Conservation (phyloP, 1,284 basidiomycete genomes). For the Papiliotrema nemorosa region DNA sequence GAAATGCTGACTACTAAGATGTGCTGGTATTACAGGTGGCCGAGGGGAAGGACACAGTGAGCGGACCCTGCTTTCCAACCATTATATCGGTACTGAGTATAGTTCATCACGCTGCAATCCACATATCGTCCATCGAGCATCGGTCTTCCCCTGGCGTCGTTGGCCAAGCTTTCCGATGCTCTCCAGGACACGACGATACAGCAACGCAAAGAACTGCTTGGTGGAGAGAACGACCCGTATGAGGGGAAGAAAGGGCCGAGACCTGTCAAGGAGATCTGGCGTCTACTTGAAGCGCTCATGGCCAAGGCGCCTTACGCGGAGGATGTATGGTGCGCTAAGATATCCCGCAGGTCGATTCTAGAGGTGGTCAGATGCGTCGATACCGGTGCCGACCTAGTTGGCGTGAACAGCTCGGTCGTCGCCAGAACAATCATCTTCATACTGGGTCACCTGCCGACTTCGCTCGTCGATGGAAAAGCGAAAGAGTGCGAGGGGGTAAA, state of each 20-base stretch:
- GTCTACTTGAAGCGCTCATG: slow-evolving; percentile 40
- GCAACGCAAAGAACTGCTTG: slow-evolving; percentile 23
- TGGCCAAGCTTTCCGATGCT: slow-evolving; percentile 19
- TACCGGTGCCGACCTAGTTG: neutral
- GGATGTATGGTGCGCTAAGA: slow-evolving; percentile 19
- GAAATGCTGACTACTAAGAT: slow-evolving; percentile 16
- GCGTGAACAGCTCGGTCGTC: slow-evolving; percentile 2
- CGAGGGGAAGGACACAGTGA: slow-evolving; percentile 37
- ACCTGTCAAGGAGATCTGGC: slow-evolving; percentile 38
- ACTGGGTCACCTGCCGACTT: slow-evolving; percentile 22
- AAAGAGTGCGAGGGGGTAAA: slow-evolving; percentile 14
- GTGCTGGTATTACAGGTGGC: slow-evolving; percentile 39
- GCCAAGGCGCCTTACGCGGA: slow-evolving; percentile 12
- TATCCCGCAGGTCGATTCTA: slow-evolving; percentile 12
- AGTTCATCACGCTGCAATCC: slow-evolving; percentile 41
- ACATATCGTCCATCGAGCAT: slow-evolving; percentile 31
- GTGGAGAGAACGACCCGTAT: neutral
- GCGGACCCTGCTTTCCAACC: neutral
- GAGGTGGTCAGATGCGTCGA: slow-evolving; percentile 18
- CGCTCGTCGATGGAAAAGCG: slow-evolving; percentile 20
- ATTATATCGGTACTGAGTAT: neutral
- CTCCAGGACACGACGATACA: slow-evolving; percentile 23
- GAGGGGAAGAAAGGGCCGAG: slow-evolving; percentile 9
- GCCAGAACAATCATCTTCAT: slow-evolving; percentile 28
- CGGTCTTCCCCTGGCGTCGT: slow-evolving; percentile 26